A percentile compares a stretch with the other conserved stretches of the same genome.
Evolutionary conservation across 2,329 filamentous ascomycete species (phyloP).

Genomic region (Alternaria longipes): DNA sequence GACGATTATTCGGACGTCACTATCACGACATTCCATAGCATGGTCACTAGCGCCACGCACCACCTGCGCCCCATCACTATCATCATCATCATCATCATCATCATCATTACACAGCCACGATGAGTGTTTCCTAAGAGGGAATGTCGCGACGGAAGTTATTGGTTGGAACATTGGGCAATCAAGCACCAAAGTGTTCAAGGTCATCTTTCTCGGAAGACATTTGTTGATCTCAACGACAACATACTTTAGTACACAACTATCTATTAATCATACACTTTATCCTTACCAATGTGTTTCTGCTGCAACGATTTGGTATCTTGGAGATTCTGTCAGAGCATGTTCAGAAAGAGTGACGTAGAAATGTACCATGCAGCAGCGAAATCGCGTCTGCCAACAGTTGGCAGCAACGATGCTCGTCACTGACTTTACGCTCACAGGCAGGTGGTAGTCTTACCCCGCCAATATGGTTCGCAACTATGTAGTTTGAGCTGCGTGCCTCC

Average conservation of each 20-base stretch:
- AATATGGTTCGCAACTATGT: neutral
- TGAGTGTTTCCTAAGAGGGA: neutral
- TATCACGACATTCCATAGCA: constrained; percentile 7
- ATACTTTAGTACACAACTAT: neutral
- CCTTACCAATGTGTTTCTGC: neutral
- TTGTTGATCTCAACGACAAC: neutral
- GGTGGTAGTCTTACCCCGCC: neutral
- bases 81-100: constrained; percentile 2
- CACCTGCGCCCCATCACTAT: neutral
- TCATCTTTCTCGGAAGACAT: neutral
- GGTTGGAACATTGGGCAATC: neutral
- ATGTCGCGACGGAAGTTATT: neutral
- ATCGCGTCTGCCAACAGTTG: neutral
- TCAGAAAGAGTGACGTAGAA: neutral
- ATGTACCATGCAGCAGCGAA: neutral
- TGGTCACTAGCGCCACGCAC: constrained; percentile 1
- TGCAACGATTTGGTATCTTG: neutral
- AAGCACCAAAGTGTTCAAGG: neutral
- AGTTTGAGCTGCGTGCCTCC: neutral
- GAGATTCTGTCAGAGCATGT: neutral
- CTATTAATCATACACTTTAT: neutral
- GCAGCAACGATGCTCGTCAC: neutral
- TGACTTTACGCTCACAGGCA: neutral
- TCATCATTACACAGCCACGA: neutral
- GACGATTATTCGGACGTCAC: constrained; percentile 10